A percentile compares a stretch with the other conserved stretches of the same genome.
These are phyloP conservation scores for Nyctanthes arbortristis DNA, from an alignment of 257 asterid species.

Conservation along the genomic window DNA sequence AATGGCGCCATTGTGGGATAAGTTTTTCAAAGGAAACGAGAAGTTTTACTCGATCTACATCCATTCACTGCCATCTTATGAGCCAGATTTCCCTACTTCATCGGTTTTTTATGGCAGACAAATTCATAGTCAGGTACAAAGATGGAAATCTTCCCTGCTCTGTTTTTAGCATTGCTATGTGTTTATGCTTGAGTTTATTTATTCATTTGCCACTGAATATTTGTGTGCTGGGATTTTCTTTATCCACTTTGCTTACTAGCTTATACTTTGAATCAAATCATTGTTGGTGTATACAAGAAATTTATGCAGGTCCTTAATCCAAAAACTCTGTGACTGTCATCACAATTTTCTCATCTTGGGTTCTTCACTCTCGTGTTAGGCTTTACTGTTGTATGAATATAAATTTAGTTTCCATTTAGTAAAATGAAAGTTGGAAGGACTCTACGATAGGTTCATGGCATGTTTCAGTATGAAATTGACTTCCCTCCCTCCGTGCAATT, in stretches of 20 bases:
- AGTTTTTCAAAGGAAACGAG: constrained; percentile 48
- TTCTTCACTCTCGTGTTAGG: neutral
- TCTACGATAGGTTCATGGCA: neutral
- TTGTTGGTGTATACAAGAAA: neutral
- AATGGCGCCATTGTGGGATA: constrained; percentile 70
- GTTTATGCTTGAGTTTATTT: neutral
- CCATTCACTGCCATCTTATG: too few species aligned
- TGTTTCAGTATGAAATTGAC: neutral
- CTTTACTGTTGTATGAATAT: neutral
- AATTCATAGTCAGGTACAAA: constrained; percentile 40
- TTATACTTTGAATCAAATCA: neutral
- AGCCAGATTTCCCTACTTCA: too few species aligned
- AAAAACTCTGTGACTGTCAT: neutral
- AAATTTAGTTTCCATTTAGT: neutral
- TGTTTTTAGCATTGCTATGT: neutral
- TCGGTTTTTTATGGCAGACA: too few species aligned
- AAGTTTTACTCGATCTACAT: too few species aligned
- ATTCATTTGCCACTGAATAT: neutral
- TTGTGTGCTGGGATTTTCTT: neutral
- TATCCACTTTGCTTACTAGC: neutral
- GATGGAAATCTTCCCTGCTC: neutral
- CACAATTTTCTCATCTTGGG: neutral
- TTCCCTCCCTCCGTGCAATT: neutral
- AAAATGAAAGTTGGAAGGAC: neutral
- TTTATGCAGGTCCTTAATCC: neutral